Percentiles rank a stretch among this genome's conserved stretches.
Conservation (phyloP, 2,329 filamentous ascomycete species). For the Sporothrix globosa region DNA sequence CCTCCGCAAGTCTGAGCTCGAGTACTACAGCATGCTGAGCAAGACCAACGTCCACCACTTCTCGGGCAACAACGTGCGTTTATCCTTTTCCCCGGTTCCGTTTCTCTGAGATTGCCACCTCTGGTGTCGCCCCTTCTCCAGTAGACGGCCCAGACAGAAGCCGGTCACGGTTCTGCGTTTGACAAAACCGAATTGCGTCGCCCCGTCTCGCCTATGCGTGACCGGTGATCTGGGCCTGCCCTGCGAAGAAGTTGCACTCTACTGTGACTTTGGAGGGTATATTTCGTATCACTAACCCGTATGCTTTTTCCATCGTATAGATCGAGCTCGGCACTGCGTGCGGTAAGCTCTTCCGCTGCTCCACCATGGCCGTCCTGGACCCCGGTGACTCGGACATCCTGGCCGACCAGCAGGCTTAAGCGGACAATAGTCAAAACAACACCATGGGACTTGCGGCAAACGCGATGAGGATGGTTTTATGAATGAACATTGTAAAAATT, state of each 20-base stretch:
- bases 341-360: slow-evolving; percentile 97
- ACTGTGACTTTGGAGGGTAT: slow-evolving; percentile 82
- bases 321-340: slow-evolving; percentile 98
- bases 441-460: slow-evolving; percentile 12
- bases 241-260: slow-evolving; percentile 82
- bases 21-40: slow-evolving; percentile 91
- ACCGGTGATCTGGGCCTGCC: slow-evolving; percentile 57
- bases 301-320: slow-evolving; percentile 55
- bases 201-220: slow-evolving; percentile 5
- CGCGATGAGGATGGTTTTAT: slow-evolving; percentile 23
- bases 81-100: background rate
- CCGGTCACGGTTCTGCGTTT: slow-evolving; percentile 4
- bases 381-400: slow-evolving; percentile 99
- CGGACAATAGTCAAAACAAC: background rate
- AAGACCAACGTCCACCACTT: slow-evolving; percentile 98
- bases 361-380: slow-evolving; percentile 95
- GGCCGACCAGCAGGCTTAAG: slow-evolving; percentile 70
- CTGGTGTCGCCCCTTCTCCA: slow-evolving; percentile 34
- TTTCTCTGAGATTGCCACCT: background rate
- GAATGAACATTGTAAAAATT: slow-evolving; percentile 10
- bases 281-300: slow-evolving; percentile 59
- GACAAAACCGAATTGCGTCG: background rate
- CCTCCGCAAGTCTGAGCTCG: slow-evolving; percentile 95
- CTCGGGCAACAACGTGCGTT: slow-evolving; percentile 96
- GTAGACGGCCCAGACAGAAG: slow-evolving; percentile 33